phyloP scores from a whole-genome alignment of 2,329 filamentous ascomycete species.

The Ceratocystis papillata region DNA sequence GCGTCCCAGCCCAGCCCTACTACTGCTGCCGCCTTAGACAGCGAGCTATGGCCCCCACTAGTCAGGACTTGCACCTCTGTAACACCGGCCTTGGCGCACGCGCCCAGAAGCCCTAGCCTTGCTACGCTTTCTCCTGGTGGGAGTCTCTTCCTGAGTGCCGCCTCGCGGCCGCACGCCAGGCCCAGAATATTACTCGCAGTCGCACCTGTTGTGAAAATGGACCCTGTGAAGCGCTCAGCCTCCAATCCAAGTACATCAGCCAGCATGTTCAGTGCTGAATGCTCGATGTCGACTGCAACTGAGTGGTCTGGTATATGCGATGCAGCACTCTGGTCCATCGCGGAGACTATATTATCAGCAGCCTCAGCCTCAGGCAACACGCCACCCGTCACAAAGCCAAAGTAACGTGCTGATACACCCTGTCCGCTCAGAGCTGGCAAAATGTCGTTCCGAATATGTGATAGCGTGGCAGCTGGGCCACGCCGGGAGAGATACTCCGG shows the following conservation, averaged over 20 bases:
- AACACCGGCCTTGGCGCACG: constrained; percentile 54
- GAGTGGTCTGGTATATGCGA: constrained; percentile 71
- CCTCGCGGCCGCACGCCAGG: constrained; percentile 54
- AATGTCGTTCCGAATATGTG: constrained; percentile 39
- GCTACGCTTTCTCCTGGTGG: constrained; percentile 42
- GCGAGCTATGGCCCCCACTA: constrained; percentile 71
- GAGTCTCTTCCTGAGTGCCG: constrained; percentile 39
- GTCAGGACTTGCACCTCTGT: constrained; percentile 65
- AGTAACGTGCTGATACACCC: constrained; percentile 59
- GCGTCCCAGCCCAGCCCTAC: constrained; percentile 63
- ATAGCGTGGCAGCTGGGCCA: constrained; percentile 6
- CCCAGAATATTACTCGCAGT: constrained; percentile 78
- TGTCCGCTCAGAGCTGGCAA: constrained; percentile 55
- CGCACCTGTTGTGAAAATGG: constrained; percentile 49
- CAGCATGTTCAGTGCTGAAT: constrained; percentile 58
- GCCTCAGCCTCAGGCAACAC: constrained; percentile 66
- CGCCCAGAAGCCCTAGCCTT: constrained; percentile 56
- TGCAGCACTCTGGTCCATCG: constrained; percentile 71
- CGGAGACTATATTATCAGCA: constrained; percentile 74
- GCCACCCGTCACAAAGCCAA: constrained; percentile 81
- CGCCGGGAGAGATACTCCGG: background rate
- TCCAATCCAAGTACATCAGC: constrained; percentile 54
- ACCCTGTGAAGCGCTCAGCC: constrained; percentile 46
- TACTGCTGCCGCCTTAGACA: constrained; percentile 72
- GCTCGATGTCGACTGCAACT: constrained; percentile 65